phyloP scores from a whole-genome alignment of 108 stramenopile genomes.

The Ochromonas danica region DNA sequence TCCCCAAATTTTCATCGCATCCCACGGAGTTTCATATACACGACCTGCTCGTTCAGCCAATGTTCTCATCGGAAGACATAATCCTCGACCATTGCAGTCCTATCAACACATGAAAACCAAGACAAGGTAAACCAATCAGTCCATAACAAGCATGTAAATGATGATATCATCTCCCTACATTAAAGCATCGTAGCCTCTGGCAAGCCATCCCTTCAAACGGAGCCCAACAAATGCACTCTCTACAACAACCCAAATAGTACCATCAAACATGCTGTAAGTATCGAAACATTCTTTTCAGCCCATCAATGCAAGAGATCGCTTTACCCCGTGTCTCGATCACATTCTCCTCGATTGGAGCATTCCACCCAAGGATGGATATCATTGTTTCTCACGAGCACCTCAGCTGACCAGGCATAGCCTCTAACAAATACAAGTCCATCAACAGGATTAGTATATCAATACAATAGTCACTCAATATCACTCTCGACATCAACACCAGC shows the following conservation, averaged over 20 bases:
- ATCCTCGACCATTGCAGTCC: slow-evolving; percentile 36
- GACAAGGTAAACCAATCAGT: slow-evolving; percentile 6
- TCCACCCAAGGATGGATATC: slow-evolving; percentile 37
- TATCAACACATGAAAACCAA: slow-evolving; percentile 28
- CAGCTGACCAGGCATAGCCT: slow-evolving; percentile 37
- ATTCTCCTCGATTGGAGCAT: slow-evolving; percentile 35
- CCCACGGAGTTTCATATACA: slow-evolving; percentile 64
- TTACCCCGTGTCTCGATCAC: slow-evolving; percentile 35
- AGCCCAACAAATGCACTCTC: slow-evolving; percentile 24
- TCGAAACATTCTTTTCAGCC: too few species aligned
- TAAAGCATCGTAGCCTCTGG: slow-evolving; percentile 24
- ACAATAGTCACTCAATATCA: too few species aligned
- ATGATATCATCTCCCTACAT: slow-evolving; percentile 17
- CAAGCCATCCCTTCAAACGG: slow-evolving; percentile 33
- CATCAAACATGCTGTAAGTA: background rate
- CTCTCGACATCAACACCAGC: too few species aligned
- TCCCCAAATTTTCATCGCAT: slow-evolving; percentile 71
- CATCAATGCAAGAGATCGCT: background rate
- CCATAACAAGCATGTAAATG: slow-evolving; percentile 9
- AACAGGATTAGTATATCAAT: too few species aligned
- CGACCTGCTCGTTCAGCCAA: slow-evolving; percentile 55
- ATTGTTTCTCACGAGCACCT: slow-evolving; percentile 25
- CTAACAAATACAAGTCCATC: too few species aligned
- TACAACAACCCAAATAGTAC: slow-evolving; percentile 11
- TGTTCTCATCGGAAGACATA: slow-evolving; percentile 24